phyloP scores from a whole-genome alignment of 2,329 filamentous ascomycete genomes.

The Amauroascus niger region DNA sequence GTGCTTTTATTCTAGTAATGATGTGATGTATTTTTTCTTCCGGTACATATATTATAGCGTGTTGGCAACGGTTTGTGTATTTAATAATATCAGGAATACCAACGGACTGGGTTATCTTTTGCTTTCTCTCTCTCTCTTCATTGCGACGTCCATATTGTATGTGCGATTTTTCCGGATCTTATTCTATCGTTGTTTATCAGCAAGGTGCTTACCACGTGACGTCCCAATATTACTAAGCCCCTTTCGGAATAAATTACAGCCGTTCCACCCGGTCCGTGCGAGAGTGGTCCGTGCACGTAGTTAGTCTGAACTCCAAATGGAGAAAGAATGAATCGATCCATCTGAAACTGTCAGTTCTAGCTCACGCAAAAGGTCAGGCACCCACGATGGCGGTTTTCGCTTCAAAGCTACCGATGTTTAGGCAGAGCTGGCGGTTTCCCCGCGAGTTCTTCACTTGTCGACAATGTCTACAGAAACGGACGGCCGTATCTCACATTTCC shows the following conservation, averaged over 20 bases:
- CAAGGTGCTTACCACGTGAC: too few species aligned
- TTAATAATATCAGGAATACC: conserved; percentile 3
- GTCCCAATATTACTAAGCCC: too few species aligned
- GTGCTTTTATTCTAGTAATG: conserved; percentile 1
- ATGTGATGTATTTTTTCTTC: conserved; percentile 5
- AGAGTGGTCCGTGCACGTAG: neutral
- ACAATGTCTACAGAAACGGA: conserved; percentile 32
- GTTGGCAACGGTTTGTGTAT: neutral
- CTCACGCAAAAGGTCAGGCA: neutral
- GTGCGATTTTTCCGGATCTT: too few species aligned
- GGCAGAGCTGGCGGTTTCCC: conserved; percentile 25
- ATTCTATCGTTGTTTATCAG: too few species aligned
- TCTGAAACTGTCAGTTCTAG: neutral
- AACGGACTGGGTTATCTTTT: neutral
- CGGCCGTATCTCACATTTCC: conserved; percentile 24
- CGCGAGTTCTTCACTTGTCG: conserved; percentile 35
- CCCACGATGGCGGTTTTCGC: neutral
- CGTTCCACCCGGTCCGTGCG: neutral
- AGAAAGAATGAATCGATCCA: neutral
- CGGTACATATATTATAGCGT: conserved; percentile 8
- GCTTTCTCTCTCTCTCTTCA: neutral
- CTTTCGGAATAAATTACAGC: neutral
- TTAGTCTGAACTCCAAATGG: neutral
- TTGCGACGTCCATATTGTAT: too few species aligned
- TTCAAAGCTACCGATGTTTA: conserved; percentile 20